Evolutionary conservation across 805 yeast species (phyloP).

Genomic region (Blastobotrys mokoenaii): DNA sequence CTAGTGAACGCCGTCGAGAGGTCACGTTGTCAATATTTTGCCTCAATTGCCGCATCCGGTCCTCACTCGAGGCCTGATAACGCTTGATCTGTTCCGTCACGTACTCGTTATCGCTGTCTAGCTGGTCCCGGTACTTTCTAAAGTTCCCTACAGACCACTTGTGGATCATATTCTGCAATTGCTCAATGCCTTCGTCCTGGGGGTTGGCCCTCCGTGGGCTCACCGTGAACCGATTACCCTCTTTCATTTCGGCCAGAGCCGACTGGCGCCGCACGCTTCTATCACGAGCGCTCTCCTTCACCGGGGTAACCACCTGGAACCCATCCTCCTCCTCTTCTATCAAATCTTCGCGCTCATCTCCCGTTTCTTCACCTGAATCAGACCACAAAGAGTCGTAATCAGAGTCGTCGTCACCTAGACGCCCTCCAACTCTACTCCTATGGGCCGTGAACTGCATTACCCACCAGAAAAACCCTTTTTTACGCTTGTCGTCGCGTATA

Average conservation of each 20-base stretch:
- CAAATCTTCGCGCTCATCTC: background rate
- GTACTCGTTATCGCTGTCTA: slow-evolving; percentile 1
- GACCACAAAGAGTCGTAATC: slow-evolving; percentile 18
- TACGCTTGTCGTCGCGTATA: background rate
- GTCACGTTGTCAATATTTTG: background rate
- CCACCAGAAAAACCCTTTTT: background rate
- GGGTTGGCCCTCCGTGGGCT: background rate
- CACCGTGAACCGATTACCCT: background rate
- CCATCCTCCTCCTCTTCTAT: slow-evolving; percentile 12
- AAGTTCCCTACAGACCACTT: slow-evolving; percentile 6
- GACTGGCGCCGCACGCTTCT: background rate
- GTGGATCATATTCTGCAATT: slow-evolving; percentile 30
- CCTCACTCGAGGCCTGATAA: background rate
- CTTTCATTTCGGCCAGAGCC: background rate
- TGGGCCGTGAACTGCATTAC: slow-evolving; percentile 7
- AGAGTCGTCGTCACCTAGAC: slow-evolving; percentile 3
- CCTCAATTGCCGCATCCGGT: background rate
- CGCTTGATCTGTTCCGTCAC: background rate
- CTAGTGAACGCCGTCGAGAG: slow-evolving; percentile 1
- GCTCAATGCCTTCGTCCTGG: background rate
- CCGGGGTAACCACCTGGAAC: background rate
- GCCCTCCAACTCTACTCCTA: background rate
- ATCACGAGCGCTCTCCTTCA: background rate
- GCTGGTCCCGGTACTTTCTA: slow-evolving; percentile 22
- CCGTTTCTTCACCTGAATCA: slow-evolving; percentile 10